Percentiles rank a stretch among this genome's conserved stretches.
phyloP scores from a whole-genome alignment of 163 green algal species.

The Chlorella variabilis region DNA sequence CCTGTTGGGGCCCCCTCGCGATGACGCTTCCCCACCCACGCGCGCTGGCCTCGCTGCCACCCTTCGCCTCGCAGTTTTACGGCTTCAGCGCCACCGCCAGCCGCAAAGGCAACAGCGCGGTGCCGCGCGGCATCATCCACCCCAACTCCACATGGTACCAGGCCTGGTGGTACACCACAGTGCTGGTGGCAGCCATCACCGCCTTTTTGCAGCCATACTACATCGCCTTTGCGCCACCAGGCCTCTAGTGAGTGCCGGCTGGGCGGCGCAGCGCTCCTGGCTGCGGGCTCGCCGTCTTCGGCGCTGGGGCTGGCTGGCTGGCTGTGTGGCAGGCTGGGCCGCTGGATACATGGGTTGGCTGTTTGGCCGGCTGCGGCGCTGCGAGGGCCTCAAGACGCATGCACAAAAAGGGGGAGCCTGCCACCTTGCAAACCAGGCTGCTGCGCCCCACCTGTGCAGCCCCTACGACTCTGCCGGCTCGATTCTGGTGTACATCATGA shows the following conservation, averaged over 20 bases:
- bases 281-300: background rate
- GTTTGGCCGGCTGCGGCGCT: no score
- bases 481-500: constrained; percentile 49
- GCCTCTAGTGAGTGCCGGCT: constrained; percentile 43
- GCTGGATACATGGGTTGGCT: no score
- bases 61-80: background rate
- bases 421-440: background rate
- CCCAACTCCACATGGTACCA: constrained; percentile 32
- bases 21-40: no score
- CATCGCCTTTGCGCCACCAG: constrained; percentile 44
- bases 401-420: no score
- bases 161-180: constrained; percentile 44
- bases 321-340: no score
- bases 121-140: constrained; percentile 39
- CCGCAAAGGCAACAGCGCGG: background rate
- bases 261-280: background rate
- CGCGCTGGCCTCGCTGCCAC: background rate
- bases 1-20: no score
- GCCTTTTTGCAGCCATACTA: constrained; percentile 50
- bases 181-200: constrained; percentile 44
- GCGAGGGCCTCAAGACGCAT: no score
- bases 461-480: constrained; percentile 43
- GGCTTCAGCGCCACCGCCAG: constrained; percentile 4
- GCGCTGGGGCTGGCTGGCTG: no score
- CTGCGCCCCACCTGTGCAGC: constrained; percentile 6